Base-by-base conservation (phyloP, 2,329 filamentous ascomycete genomes). In the Diaporthe ampelina region DNA sequence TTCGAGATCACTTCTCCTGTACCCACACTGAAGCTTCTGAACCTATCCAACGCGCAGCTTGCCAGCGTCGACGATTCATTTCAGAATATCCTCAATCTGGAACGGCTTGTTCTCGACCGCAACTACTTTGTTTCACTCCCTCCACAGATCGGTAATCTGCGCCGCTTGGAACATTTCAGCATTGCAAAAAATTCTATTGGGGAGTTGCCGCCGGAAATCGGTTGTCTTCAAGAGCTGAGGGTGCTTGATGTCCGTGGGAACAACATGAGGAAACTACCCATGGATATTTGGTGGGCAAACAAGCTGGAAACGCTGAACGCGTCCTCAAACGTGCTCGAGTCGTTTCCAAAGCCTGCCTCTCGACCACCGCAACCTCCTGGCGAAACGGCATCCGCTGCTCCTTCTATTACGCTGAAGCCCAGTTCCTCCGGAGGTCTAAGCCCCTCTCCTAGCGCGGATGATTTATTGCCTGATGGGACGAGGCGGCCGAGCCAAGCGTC, bases 71-170 rank as follows among this genome's bases (percentile, higher is more conserved):
- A 98, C 81, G 92, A 94, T 59, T 90, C 96, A 19, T 98, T 98
- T 81, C 92, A 93, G 77, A 95, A 96, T 80, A 92, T 98, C 85
- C 90, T 94, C 11, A 97, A 95, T 78, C 84, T 99, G 58, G 94
- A 96, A 74, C 95, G 95, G 79, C 88, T 99, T 29, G 93, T 96
- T 24, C 88, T 99, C 71, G 96, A 98, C 84, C 95, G 94, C 81
- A 99, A 99, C 80, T 97, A 98, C 81, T 97, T 99, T 79, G 95
- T 97, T 0, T 96, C 94, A 0, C 86, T 99, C 32, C 97, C 96
- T 0, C 89, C 91, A 72, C 93, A 97, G 76, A 94, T 99, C 75
- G 95, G 96, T 21, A 94, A 93, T 76, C 86, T 99, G 58, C 91
- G 91, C 76, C 94, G 91, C 78, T 86, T 99, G 40, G 95, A 98